Evolutionary conservation across 371 early-diverging fungal species (phyloP).

Genomic region (Massospora cicadina): DNA sequence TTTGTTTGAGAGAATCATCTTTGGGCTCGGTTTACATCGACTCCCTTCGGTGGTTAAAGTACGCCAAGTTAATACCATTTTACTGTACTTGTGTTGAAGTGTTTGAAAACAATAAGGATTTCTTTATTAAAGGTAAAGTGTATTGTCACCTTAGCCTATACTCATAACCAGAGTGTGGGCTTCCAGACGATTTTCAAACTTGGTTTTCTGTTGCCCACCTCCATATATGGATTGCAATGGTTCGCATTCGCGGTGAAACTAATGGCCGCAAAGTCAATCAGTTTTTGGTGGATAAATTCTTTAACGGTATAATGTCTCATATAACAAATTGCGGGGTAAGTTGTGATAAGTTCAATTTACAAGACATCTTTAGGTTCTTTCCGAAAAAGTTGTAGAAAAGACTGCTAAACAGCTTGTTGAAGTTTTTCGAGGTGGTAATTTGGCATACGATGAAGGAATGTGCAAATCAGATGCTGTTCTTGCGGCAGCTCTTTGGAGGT

Average conservation of each 20-base stretch:
- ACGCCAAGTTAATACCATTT: constrained; percentile 4
- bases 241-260: constrained; percentile 50
- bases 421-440: constrained; percentile 71
- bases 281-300: constrained; percentile 72
- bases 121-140: constrained; percentile 1
- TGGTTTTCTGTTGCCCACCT: constrained; percentile 84
- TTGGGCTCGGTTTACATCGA: not conserved
- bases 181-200: constrained; percentile 81
- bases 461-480: constrained; percentile 74
- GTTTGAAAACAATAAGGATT: constrained; percentile 3
- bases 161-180: constrained; percentile 30
- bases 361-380: constrained; percentile 27
- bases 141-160: not conserved
- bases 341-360: not conserved
- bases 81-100: constrained; percentile 4
- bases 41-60: not conserved
- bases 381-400: constrained; percentile 46
- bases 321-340: constrained; percentile 44
- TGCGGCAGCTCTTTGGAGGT: constrained; percentile 86
- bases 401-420: constrained; percentile 63
- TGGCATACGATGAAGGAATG: constrained; percentile 90
- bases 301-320: constrained; percentile 68
- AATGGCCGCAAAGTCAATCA: constrained; percentile 63
- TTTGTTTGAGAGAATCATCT: constrained; percentile 1
- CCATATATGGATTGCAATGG: constrained; percentile 88